Evolutionary conservation across 1,284 basidiomycete genomes (phyloP), one percentile per base, ranked within the genome.

Genomic region (Neonothopanus nambi): DNA sequence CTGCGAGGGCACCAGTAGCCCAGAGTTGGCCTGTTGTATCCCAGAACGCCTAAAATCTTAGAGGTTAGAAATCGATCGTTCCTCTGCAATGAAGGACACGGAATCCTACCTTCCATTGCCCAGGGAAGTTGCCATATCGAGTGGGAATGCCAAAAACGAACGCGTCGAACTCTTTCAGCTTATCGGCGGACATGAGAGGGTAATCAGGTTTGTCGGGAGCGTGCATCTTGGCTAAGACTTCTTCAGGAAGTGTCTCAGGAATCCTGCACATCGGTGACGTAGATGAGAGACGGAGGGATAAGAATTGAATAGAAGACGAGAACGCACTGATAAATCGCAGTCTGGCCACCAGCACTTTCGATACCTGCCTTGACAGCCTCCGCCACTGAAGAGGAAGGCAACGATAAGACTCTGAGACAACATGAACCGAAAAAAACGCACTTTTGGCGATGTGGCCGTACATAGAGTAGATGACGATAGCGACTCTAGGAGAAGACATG

Each of bases 21-120:
- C 94, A 98, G 40, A 91, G 77, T 3, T 67, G 71, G 59, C 93
- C 92, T 11, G 93, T 95, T 4, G 78, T 69, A 67, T 97, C 95
- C 85, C 83, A 89, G 78, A 91, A 89, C 1, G 80, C 73, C 87
- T 91, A 42, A 48, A 40, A 36, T 8, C 15, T 18, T 33, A 15
- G 20, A 18, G 36, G 21, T 38, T 40, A 3, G 12, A 21, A 24
- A 40, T 24, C 35, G 30, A 30, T 15, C 20, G 15, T 1, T 5
- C 26, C 38, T 4, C 20, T 36, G n/a, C n/a, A n/a, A 23, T 15
- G 44, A 33, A 49, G 12, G 5, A 26, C 8, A 9, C 11, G 12
- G 23, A 26, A 17, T 58, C 69, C 28, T 58, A 81, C 84, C 78
- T 86, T 88, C 81, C 82, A 85, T 64, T 89, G 86, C 5, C 71